Conservation (phyloP, 805 yeast species). For the Cyberlindnera euphorbiae region DNA sequence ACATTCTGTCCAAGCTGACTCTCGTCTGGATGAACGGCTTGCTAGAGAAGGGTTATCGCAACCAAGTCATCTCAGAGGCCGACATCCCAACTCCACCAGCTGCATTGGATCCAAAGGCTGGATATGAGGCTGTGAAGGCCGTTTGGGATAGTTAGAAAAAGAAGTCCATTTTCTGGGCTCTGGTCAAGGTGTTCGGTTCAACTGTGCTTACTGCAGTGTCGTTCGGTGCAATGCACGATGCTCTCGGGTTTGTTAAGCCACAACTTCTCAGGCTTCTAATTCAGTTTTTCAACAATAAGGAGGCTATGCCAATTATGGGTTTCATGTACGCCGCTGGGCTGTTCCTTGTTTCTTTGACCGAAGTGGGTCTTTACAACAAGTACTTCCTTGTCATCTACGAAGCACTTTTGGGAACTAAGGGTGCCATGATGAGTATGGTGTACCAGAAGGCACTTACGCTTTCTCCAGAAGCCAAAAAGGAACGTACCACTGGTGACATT, state of each 20-base stretch:
- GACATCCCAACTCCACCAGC: constrained; percentile 82
- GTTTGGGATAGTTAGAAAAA: constrained; percentile 57
- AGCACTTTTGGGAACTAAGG: constrained; percentile 60
- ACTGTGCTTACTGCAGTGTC: constrained; percentile 67
- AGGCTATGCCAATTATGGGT: constrained; percentile 40
- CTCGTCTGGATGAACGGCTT: constrained; percentile 90
- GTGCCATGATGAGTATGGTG: constrained; percentile 61
- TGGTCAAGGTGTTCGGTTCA: constrained; percentile 68
- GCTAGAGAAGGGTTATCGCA: constrained; percentile 67
- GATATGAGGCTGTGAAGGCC: constrained; percentile 44
- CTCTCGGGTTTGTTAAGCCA: constrained; percentile 83
- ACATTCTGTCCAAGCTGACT: constrained; percentile 70
- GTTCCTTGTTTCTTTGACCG: constrained; percentile 55
- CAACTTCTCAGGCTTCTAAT: constrained; percentile 70
- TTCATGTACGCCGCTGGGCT: constrained; percentile 56
- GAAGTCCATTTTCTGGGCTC: constrained; percentile 52
- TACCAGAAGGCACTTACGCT: constrained; percentile 66
- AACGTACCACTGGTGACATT: constrained; percentile 70
- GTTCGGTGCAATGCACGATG: constrained; percentile 71
- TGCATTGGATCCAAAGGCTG: constrained; percentile 50
- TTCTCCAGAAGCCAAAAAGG: constrained; percentile 59
- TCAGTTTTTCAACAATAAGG: constrained; percentile 44
- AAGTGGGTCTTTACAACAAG: constrained; percentile 64
- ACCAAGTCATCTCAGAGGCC: constrained; percentile 42
- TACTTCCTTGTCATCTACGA: constrained; percentile 54